Conservation (phyloP, 371 early-diverging fungal genomes). For the Cokeromyces recurvatus region DNA sequence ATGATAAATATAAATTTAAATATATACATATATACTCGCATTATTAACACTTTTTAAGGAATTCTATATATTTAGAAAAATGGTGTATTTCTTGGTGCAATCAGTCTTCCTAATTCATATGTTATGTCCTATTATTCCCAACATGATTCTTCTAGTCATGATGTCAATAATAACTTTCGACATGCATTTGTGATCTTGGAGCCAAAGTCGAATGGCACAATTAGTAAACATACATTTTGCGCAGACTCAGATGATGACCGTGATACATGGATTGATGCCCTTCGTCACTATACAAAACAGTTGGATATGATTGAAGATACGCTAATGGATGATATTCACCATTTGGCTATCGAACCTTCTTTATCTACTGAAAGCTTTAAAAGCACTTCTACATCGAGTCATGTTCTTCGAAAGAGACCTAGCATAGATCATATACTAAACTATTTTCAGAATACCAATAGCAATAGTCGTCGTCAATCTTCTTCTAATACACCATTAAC, state of each 20-base stretch:
- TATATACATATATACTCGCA: background rate
- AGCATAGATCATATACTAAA: background rate
- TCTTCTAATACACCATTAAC: too few relatives aligned
- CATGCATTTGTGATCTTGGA: conserved; percentile 80
- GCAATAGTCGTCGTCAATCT: too few relatives aligned
- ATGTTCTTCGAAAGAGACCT: too few relatives aligned
- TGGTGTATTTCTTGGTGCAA: conserved; percentile 53
- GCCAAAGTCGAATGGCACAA: conserved; percentile 54
- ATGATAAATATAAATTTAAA: too few relatives aligned
- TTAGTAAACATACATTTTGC: conserved; percentile 74
- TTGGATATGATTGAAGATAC: background rate
- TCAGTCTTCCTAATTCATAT: conserved; percentile 48
- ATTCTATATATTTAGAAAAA: conserved; percentile 48
- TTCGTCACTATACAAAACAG: conserved; percentile 1
- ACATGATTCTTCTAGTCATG: conserved; percentile 17
- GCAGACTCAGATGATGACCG: conserved; percentile 84
- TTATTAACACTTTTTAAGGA: background rate
- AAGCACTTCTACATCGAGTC: background rate
- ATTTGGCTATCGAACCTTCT: background rate
- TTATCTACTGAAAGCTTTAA: background rate
- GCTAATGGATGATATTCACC: background rate
- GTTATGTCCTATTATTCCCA: conserved; percentile 45
- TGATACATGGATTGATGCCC: conserved; percentile 71
- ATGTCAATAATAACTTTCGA: conserved; percentile 51
- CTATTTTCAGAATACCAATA: too few relatives aligned